A percentile compares a stretch with the other conserved stretches of the same genome.
phyloP scores from a whole-genome alignment of 2,329 filamentous ascomycete genomes.

The Grosmannia penicillata region DNA sequence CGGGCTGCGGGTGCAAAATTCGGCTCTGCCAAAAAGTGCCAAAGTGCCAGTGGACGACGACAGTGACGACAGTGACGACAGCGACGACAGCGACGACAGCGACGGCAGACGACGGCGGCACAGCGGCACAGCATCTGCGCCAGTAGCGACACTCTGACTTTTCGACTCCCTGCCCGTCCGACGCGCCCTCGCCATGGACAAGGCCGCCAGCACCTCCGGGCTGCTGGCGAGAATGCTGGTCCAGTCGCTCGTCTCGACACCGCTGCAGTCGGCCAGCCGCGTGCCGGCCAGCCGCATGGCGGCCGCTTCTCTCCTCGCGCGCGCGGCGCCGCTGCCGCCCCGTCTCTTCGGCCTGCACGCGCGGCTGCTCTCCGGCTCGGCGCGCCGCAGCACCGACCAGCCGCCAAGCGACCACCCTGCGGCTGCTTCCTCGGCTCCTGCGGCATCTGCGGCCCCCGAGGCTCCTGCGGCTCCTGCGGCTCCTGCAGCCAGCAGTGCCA shows the following conservation, averaged over 20 bases:
- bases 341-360: no score
- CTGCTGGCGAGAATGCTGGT: constrained; percentile 25
- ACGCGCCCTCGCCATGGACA: constrained; percentile 25
- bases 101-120: no score
- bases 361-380: background rate
- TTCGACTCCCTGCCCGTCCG: no score
- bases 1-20: background rate
- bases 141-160: no score
- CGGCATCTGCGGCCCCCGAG: background rate
- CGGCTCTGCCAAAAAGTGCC: background rate
- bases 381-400: background rate
- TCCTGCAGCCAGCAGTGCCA: background rate
- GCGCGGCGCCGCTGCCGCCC: background rate
- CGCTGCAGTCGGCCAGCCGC: background rate
- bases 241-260: constrained; percentile 15
- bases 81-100: no score
- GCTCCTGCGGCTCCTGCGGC: background rate
- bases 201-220: constrained; percentile 24
- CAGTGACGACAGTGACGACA: background rate
- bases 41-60: background rate
- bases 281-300: background rate
- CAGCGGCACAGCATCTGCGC: no score
- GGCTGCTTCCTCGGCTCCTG: no score
- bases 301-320: background rate
- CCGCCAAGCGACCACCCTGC: no score